Evolutionary conservation across 352 stramenopile genomes (phyloP).

Genomic region (Pythium sp.): DNA sequence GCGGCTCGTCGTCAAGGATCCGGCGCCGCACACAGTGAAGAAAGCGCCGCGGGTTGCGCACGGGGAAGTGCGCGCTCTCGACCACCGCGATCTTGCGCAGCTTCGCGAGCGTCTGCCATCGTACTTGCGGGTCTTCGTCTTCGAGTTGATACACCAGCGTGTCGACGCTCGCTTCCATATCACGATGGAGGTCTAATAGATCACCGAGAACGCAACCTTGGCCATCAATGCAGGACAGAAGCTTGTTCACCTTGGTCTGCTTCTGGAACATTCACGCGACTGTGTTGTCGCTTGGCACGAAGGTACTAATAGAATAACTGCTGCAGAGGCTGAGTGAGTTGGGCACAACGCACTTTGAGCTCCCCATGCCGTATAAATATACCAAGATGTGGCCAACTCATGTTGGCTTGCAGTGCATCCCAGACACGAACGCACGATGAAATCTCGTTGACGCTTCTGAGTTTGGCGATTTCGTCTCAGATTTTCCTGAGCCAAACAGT

Average conservation of each 20-base stretch:
- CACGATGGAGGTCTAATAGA: not conserved
- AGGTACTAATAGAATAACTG: not conserved
- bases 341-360: not conserved
- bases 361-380: not conserved
- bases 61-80: conserved; percentile 57
- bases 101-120: conserved; percentile 52
- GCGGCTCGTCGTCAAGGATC: conserved; percentile 37
- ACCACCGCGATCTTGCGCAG: conserved; percentile 67
- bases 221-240: not conserved
- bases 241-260: not conserved
- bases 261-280: not conserved
- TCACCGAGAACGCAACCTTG: not conserved
- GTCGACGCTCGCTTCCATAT: conserved; percentile 59
- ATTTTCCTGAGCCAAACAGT: not conserved
- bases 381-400: not conserved
- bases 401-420: not conserved
- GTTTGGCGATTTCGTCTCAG: not conserved
- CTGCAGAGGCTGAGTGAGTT: not conserved
- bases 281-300: not conserved
- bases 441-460: not conserved
- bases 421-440: not conserved
- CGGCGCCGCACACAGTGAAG: conserved; percentile 65
- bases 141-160: conserved; percentile 80
- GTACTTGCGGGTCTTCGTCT: conserved; percentile 57
- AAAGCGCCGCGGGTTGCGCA: conserved; percentile 71